phyloP scores from a whole-genome alignment of 192 early-diverging fungal genomes.

The Dispira simplex region DNA sequence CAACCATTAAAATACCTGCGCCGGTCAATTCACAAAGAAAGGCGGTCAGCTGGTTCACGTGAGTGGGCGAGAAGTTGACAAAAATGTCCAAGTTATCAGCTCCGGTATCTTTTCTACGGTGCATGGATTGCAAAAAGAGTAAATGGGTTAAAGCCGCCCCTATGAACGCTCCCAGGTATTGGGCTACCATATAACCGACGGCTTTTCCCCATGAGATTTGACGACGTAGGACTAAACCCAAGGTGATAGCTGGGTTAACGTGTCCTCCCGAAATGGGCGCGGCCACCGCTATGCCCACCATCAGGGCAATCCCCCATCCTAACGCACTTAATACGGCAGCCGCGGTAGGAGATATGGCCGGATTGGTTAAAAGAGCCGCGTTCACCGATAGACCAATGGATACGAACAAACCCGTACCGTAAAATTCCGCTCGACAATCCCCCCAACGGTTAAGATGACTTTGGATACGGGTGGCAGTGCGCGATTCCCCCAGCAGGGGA shows the following conservation, averaged over 20 bases:
- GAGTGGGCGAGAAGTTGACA: conserved; percentile 13
- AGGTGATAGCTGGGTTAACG: conserved; percentile 29
- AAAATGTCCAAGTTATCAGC: conserved; percentile 19
- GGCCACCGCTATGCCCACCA: conserved; percentile 23
- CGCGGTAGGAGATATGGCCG: neutral
- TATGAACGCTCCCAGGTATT: conserved; percentile 27
- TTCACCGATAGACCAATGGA: neutral
- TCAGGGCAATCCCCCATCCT: conserved; percentile 32
- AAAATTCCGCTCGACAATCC: neutral
- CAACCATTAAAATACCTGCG: conserved; percentile 37
- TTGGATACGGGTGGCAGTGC: too few species aligned
- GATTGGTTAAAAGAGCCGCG: neutral
- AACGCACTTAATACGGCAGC: conserved; percentile 5
- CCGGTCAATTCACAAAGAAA: conserved; percentile 35
- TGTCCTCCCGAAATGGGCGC: conserved; percentile 26
- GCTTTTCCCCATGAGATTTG: conserved; percentile 20
- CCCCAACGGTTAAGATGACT: too few species aligned
- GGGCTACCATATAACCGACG: conserved; percentile 23
- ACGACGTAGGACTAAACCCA: conserved; percentile 23
- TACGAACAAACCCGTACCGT: neutral
- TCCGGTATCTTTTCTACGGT: conserved; percentile 12
- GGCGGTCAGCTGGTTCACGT: conserved; percentile 8
- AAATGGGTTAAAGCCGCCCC: conserved; percentile 25
- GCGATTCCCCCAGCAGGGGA: too few species aligned
- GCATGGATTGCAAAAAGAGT: conserved; percentile 17